Evolutionary conservation across 495 filamentous ascomycete genomes (phyloP), one percentile per base, ranked within the genome.

Genomic region (Lindgomyces ingoldianus): DNA sequence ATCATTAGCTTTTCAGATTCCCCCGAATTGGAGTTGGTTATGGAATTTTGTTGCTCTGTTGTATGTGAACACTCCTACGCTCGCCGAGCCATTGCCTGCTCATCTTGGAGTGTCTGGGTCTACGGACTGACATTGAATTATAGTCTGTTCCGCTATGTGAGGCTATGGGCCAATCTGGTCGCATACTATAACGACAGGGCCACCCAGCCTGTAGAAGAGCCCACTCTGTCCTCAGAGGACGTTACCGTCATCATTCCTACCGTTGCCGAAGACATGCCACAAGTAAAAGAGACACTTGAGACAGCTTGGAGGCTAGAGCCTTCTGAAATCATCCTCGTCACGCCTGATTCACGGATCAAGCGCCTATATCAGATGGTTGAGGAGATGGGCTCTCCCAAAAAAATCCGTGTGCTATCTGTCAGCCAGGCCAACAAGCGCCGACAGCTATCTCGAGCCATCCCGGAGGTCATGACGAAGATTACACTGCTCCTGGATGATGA

Each of bases 401-500:
- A 76, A 58, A 72, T 78, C 48, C 58, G 64, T 21, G 72, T 78
- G 45, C 52, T 77, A 25, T 72, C 70, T 63, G 70, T 76, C 12
- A 47, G 62, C 33, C 73, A 75, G 60, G 87, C 86, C 14, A 94
- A 96, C 75, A 95, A 96, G 75, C 85, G 91, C 16, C 84, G 87
- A 29, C 91, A 96, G 75, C 90, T 96, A 75, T 89, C 87, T 60
- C 81, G 84, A 60, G 90, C 89, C 1, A 87, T 96, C 49, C 89
- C 90, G 21, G 83, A 89, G 62, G 89, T 94, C 29, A 75, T 73
- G 50, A 93, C 90, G 0, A 73, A 82, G 12, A 87, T 94, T 66
- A 93, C 87, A 12, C 77, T 96, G 51, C 88, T 96, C 72, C 89
- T 89, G 24, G 91, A 96, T 72, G 91, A 94, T 76, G 91, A 96